phyloP scores from a whole-genome alignment of 1,284 basidiomycete genomes.

The Vanrija pseudolonga region DNA sequence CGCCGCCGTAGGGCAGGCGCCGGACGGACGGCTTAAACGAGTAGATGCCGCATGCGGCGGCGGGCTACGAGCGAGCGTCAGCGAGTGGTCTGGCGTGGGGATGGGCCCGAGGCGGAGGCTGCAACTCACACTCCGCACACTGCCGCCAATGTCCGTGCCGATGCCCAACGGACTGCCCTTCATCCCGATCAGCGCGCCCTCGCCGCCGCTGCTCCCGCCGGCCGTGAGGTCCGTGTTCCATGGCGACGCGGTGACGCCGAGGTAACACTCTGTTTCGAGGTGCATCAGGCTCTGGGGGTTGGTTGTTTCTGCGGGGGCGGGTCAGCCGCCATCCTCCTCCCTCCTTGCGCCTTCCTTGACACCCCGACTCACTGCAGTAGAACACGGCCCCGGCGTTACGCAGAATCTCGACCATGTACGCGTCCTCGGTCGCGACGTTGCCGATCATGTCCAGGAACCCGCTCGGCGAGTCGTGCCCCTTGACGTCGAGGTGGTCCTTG shows the following conservation, averaged over 20 bases:
- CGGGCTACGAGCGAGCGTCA: constrained; percentile 12
- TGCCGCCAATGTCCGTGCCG: constrained; percentile 50
- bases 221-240: constrained; percentile 42
- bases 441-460: constrained; percentile 20
- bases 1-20: constrained; percentile 39
- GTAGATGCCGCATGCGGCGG: constrained; percentile 39
- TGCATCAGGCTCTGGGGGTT: constrained; percentile 32
- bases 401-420: constrained; percentile 14
- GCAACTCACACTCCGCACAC: constrained; percentile 24
- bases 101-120: neutral
- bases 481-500: constrained; percentile 52
- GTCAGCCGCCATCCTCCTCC: neutral
- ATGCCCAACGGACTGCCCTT: constrained; percentile 31
- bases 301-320: constrained; percentile 4
- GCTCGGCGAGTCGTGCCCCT: constrained; percentile 36
- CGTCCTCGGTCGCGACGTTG: constrained; percentile 14
- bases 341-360: too few species aligned
- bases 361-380: constrained; percentile 6
- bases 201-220: constrained; percentile 50
- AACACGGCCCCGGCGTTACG: constrained; percentile 29
- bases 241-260: constrained; percentile 47
- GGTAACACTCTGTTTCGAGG: constrained; percentile 26
- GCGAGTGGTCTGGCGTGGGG: neutral
- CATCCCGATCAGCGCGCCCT: constrained; percentile 48
- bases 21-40: constrained; percentile 41